Conservation (phyloP, 805 yeast species). For the Yamadazyma tumulicola region DNA sequence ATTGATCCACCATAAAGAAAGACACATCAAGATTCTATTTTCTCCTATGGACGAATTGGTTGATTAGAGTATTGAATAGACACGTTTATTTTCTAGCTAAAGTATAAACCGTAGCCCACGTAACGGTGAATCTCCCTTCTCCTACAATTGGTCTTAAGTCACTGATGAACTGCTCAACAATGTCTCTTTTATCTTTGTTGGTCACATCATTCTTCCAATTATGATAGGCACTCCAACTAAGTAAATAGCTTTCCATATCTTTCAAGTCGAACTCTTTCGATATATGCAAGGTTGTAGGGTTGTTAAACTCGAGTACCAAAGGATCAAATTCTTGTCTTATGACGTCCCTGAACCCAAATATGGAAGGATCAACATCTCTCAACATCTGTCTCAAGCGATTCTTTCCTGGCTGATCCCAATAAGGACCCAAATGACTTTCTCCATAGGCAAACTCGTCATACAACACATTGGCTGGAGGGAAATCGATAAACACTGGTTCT, state of each 20-base stretch:
- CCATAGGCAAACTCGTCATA: conserved; percentile 26
- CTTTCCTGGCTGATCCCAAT: conserved; percentile 48
- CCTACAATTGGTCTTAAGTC: conserved; percentile 43
- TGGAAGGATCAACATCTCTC: conserved; percentile 18
- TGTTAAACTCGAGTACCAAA: conserved; percentile 7
- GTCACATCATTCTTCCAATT: conserved; percentile 41
- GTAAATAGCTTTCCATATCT: conserved; percentile 37
- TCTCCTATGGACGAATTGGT: conserved; percentile 34
- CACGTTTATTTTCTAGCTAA: conserved; percentile 33
- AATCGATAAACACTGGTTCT: conserved; percentile 56
- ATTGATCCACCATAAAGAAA: conserved; percentile 49
- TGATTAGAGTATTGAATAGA: neutral
- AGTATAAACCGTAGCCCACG: conserved; percentile 56
- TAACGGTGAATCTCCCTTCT: conserved; percentile 39
- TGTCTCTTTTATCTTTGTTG: conserved; percentile 29
- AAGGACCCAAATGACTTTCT: conserved; percentile 44
- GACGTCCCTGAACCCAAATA: conserved; percentile 37
- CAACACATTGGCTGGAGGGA: conserved; percentile 49
- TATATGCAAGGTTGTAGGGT: conserved; percentile 15
- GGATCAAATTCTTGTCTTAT: conserved; percentile 28
- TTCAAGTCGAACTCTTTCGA: conserved; percentile 13
- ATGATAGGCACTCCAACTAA: conserved; percentile 71
- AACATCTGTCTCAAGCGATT: conserved; percentile 21
- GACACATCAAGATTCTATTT: conserved; percentile 52
- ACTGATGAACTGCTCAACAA: conserved; percentile 42